Conservation (phyloP, 2,329 filamentous ascomycete species). For the Trichophyton rubrum region DNA sequence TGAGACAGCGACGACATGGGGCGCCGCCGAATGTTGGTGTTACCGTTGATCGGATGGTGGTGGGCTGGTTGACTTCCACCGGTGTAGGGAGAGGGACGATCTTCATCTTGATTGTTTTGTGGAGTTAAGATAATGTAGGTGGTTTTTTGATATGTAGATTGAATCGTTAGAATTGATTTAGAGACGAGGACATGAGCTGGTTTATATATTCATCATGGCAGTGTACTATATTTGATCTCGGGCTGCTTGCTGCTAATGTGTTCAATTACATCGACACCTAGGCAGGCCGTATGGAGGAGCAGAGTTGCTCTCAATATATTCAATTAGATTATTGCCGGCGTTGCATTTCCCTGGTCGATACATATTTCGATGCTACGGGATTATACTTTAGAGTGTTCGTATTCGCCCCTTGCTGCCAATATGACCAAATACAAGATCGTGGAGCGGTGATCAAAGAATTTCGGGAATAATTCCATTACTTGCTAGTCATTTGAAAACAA, state of each 20-base stretch:
- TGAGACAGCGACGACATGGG: conserved; percentile 6
- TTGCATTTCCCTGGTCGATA: background rate
- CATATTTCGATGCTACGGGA: too few relatives aligned
- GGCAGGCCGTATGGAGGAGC: background rate
- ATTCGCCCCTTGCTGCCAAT: background rate
- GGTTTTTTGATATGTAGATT: background rate
- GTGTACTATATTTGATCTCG: too few relatives aligned
- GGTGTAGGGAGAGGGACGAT: conserved; percentile 6
- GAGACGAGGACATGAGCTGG: background rate
- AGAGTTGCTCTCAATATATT: background rate
- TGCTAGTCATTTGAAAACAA: background rate
- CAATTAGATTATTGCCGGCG: background rate
- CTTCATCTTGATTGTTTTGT: background rate
- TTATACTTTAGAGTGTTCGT: background rate
- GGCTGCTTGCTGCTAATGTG: background rate
- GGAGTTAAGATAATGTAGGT: background rate
- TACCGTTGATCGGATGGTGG: background rate
- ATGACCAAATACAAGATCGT: background rate
- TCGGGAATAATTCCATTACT: background rate
- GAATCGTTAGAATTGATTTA: background rate
- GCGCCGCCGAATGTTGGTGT: background rate
- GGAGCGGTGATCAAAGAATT: background rate
- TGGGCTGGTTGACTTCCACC: background rate
- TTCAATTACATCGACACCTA: background rate
- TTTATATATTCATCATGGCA: background rate